A percentile compares a stretch with the other conserved stretches of the same genome.
These are phyloP conservation scores for Fusarium sp. DNA, from an alignment of 2,329 filamentous ascomycete genomes.

Conservation along the genomic window DNA sequence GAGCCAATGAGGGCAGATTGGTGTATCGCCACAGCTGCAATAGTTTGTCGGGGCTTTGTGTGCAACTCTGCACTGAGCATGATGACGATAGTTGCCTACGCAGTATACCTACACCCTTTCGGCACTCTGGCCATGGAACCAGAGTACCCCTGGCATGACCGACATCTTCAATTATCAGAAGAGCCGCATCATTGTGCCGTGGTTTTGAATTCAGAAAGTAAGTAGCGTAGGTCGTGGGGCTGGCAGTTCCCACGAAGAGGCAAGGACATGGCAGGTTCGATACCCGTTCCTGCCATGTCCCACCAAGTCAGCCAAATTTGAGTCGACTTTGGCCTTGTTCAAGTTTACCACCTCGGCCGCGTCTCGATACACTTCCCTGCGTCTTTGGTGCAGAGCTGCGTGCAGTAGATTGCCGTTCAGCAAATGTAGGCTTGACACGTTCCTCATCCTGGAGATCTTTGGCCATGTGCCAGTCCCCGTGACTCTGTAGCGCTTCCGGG, in stretches of 20 bases:
- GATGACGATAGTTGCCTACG: conserved; percentile 6
- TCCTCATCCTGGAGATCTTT: conserved; percentile 80
- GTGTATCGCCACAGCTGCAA: conserved; percentile 12
- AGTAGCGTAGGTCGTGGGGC: background rate
- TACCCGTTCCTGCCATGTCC: background rate
- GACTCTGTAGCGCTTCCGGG: conserved; percentile 73
- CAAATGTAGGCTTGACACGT: conserved; percentile 62
- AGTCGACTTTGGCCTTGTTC: conserved; percentile 71
- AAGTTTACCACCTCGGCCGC: conserved; percentile 53
- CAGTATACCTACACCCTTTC: background rate
- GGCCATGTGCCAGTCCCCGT: conserved; percentile 95
- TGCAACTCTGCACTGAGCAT: conserved; percentile 8
- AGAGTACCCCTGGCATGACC: background rate
- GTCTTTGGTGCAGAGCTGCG: conserved; percentile 47
- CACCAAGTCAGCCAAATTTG: conserved; percentile 63
- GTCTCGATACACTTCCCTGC: conserved; percentile 55
- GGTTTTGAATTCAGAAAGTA: background rate
- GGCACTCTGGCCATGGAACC: background rate
- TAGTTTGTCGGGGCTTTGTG: conserved; percentile 11
- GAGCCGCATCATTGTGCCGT: conserved; percentile 8
- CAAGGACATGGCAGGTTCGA: background rate
- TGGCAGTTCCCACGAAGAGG: background rate
- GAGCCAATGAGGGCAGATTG: conserved; percentile 7
- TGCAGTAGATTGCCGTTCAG: conserved; percentile 49
- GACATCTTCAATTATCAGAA: background rate